Evolutionary conservation across 2,329 filamentous ascomycete genomes (phyloP), one percentile per base, ranked within the genome.

Genomic region (Xylaria sp.): DNA sequence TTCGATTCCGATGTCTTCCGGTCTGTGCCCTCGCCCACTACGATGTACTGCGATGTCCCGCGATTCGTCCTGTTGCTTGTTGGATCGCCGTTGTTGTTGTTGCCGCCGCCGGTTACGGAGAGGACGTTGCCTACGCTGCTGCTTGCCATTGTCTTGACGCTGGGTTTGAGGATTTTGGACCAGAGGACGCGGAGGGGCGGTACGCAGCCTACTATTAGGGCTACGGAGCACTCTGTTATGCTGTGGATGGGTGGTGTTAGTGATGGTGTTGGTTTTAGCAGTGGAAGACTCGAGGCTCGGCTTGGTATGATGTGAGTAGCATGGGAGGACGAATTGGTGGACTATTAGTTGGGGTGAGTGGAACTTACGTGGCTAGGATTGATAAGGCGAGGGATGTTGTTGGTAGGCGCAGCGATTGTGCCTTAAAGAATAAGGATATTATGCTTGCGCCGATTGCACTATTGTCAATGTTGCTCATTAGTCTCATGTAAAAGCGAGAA

Each of bases 141-240:
- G 18, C 37, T 61, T 13, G 41, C 54, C 37, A 62, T 61, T 15
- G 61, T 54, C 18, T 46, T 46, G 15, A 46, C 41, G 48, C 56
- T 28, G 1, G 68, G 68, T 7, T 66, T 66, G 2, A 72, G 65
- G 48, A 70, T 56, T 34, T 70, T 72, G n/a, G 68, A 72, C 70
- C 70, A 72, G 3, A 72, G 57, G 7, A 72, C 68, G 2, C 70
- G 68, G 1, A 72, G 44, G 0, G 71, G 66, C 0, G 71, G 71
- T 12, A 71, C 69, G 57, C 71, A 72, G 48, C 71, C 71, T 2
- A 72, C 71, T 25, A 72, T 71, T 6, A 72, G 46, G 3, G 71
- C 71, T 25, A 72, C 62, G 41, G 69, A 52, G 25, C 69, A 70
- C 28, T 72, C 71, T 2, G 66, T 68, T 12, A 66, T 63, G 10